Conservation (phyloP, 1,284 basidiomycete species). For the Sutorius eximius region DNA sequence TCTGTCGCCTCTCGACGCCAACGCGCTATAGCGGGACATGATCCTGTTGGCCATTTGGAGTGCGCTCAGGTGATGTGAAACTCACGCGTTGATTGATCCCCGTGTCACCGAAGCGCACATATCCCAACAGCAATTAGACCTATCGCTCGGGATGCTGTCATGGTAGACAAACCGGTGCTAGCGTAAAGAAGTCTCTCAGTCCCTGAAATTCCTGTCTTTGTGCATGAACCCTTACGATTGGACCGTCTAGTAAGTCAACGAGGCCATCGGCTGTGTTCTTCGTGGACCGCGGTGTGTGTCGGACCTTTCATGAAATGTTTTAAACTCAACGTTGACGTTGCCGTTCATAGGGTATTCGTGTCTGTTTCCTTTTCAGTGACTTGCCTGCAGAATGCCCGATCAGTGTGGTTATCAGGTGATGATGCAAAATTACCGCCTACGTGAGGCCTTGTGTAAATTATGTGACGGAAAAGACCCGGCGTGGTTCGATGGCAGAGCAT, state of each 20-base stretch:
- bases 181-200: constrained; percentile 14
- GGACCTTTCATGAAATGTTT: constrained; percentile 17
- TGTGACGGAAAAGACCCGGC: constrained; percentile 21
- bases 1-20: constrained; percentile 12
- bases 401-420: constrained; percentile 23
- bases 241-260: constrained; percentile 9
- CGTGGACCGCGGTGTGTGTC: constrained; percentile 14
- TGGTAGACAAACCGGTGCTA: constrained; percentile 20
- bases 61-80: constrained; percentile 19
- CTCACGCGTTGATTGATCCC: constrained; percentile 31
- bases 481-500: constrained; percentile 10
- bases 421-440: constrained; percentile 6
- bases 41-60: constrained; percentile 17
- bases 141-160: constrained; percentile 33
- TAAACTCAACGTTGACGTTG: constrained; percentile 25
- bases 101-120: constrained; percentile 23
- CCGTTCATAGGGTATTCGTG: constrained; percentile 10
- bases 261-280: constrained; percentile 29
- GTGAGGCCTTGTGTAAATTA: constrained; percentile 18
- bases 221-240: constrained; percentile 13
- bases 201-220: constrained; percentile 26
- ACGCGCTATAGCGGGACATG: constrained; percentile 10
- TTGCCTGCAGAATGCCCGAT: constrained; percentile 25
- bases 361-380: constrained; percentile 22
- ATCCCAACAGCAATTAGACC: constrained; percentile 8